Evolutionary conservation across 2,329 filamentous ascomycete genomes (phyloP), one percentile per base, ranked within the genome.

Genomic region (Cercospora sojina): DNA sequence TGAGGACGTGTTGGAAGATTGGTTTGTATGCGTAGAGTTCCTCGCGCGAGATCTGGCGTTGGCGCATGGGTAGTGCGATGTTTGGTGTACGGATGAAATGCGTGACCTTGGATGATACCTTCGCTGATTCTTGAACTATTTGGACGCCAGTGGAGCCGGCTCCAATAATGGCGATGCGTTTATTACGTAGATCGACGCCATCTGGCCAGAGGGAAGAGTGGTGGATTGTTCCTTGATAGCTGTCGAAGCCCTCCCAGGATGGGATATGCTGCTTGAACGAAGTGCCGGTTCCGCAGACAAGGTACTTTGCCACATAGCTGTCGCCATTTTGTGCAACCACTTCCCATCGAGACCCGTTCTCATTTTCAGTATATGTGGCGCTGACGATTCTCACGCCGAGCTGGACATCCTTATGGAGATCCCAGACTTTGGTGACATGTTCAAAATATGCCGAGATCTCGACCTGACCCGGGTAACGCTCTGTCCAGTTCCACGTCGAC

Each of bases 31-130:
- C 47, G 23, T 53, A 53, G 9, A 53, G 23, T 27, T 53, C 47
- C 62, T 83, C 80, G 2, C 74, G 76, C 0, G 81, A 82, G 35
- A 88, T 77, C 0, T 77, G 43, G 5, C 80, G 78, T 64, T 84
- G 82, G 3, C 82, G 80, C 86, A 90, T 88, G 0, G 87, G 87
- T 2, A 90, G 71, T 0, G 85, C 86, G 5, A 89, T 79, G 65
- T 90, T 90, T 0, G 88, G 88, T 0, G 87, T 90, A 10, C 88
- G 83, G 71, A 90, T 87, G 76, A 90, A 90, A 27, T 90, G 85
- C 0, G 79, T 82, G 0, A 90, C 75, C 1, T 74, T 78, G 1
- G 56, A 64, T 5, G 71, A 72, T 13, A 73, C 71, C 38, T 74
- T 74, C n/a, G 71, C 68, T n/a, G 69, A 66, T 57, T 74, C 74